Percentiles rank a stretch among this genome's conserved stretches.
phyloP scores from a whole-genome alignment of 1,284 basidiomycete genomes.

The Ganoderma meredithae region DNA sequence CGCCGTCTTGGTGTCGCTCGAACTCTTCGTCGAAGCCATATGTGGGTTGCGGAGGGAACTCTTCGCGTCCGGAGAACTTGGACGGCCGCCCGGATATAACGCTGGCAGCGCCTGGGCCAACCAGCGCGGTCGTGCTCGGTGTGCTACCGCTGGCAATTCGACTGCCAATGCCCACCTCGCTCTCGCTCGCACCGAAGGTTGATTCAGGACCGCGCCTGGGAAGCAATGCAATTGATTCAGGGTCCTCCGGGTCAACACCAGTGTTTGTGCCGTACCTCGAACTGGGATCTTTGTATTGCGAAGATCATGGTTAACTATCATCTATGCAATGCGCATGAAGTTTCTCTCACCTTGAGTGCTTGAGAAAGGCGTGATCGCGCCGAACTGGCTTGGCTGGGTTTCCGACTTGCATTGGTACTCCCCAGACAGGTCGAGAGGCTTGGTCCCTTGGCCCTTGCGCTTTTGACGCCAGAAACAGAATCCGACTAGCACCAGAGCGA shows the following conservation, averaged over 20 bases:
- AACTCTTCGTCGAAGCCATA: constrained; percentile 1
- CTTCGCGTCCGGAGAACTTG: background rate
- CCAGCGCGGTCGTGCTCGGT: background rate
- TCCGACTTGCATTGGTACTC: constrained; percentile 24
- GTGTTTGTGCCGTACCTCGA: constrained; percentile 15
- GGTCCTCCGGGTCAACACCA: background rate
- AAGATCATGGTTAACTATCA: background rate
- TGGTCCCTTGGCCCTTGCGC: constrained; percentile 15
- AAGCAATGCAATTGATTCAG: constrained; percentile 20
- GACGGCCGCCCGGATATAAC: constrained; percentile 1
- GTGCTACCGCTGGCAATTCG: background rate
- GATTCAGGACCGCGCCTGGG: constrained; percentile 11
- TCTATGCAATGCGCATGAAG: background rate
- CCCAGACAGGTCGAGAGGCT: constrained; percentile 24
- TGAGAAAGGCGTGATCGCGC: constrained; percentile 30
- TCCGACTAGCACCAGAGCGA: constrained; percentile 11
- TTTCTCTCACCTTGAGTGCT: constrained; percentile 12
- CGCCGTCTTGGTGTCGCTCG: constrained; percentile 28
- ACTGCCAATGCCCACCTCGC: no score
- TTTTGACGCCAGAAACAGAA: constrained; percentile 21
- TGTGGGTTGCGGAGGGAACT: background rate
- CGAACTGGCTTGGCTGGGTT: constrained; percentile 8
- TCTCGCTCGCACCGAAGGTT: background rate
- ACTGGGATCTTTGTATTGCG: background rate
- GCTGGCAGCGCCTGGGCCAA: background rate